These are phyloP conservation scores for Cladosporium sphaerospermum DNA, from an alignment of 2,329 filamentous ascomycete genomes.

Conservation along the genomic window DNA sequence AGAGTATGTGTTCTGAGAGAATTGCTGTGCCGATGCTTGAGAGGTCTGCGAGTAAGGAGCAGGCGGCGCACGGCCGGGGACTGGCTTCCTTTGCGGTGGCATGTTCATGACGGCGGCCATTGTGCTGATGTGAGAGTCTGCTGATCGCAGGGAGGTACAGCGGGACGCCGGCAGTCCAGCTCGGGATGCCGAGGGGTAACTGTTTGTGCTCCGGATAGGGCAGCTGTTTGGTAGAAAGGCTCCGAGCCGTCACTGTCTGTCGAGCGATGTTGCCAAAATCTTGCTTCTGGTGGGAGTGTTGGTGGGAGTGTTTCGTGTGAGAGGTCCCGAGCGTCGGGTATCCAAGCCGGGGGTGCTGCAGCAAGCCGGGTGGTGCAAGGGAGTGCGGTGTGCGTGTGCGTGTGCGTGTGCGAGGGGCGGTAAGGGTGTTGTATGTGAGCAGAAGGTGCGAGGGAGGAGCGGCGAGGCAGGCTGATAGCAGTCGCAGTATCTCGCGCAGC, in stretches of 20 bases:
- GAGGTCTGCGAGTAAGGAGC: constrained; percentile 3
- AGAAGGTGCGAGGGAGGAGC: not conserved
- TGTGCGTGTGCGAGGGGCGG: not conserved
- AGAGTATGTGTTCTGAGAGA: constrained; percentile 1
- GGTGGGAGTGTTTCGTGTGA: not conserved
- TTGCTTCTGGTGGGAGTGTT: no score
- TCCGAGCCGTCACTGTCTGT: no score
- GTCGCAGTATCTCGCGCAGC: not conserved
- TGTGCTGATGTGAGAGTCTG: not conserved
- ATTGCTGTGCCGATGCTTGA: not conserved
- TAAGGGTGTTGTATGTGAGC: not conserved
- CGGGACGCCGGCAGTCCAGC: constrained; percentile 7
- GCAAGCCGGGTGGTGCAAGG: not conserved
- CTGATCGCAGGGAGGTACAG: constrained; percentile 3
- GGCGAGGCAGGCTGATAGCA: not conserved
- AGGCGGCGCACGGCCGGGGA: constrained; percentile 6
- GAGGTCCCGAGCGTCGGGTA: not conserved
- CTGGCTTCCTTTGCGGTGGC: constrained; percentile 8
- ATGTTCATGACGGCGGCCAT: constrained; percentile 13
- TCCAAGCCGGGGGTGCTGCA: not conserved
- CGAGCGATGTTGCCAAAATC: no score
- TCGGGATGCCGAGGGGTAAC: not conserved
- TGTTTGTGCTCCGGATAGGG: not conserved
- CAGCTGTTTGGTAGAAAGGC: not conserved
- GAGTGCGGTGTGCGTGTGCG: not conserved